These are phyloP conservation scores for Solanum hybrid DNA, from an alignment of 305 asterid species.

Conservation along the genomic window DNA sequence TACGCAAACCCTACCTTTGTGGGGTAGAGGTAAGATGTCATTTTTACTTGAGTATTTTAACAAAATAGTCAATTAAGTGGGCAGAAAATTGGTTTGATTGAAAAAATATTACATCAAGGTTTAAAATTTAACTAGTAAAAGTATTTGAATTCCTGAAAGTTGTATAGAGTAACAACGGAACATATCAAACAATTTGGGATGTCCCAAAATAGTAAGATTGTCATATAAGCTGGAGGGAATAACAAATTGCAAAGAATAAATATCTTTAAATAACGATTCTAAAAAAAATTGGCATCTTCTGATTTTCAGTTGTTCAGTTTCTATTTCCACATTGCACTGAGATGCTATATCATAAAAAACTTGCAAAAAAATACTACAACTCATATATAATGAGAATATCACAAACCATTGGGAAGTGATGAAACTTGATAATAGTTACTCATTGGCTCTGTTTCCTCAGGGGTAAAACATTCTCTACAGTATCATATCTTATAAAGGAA, in stretches of 20 bases:
- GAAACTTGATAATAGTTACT: neutral
- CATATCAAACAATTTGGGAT: neutral
- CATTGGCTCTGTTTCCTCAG: neutral
- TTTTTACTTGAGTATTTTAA: neutral
- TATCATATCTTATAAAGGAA: neutral
- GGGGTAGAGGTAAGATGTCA: neutral
- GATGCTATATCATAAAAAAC: neutral
- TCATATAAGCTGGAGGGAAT: neutral
- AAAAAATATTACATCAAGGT: neutral
- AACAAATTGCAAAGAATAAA: neutral
- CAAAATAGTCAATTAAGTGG: neutral
- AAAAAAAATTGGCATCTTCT: neutral
- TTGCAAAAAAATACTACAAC: neutral
- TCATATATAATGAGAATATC: neutral
- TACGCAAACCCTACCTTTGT: neutral
- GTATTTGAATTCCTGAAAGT: neutral
- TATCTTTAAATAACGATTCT: neutral
- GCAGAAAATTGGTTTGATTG: neutral
- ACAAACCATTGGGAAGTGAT: neutral
- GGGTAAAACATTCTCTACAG: neutral
- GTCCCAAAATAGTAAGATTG: neutral
- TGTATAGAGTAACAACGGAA: neutral
- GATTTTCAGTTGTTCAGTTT: neutral
- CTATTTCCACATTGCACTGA: neutral
- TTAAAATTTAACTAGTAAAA: neutral